A percentile compares a stretch with the other conserved stretches of the same genome.
phyloP scores from a whole-genome alignment of 805 yeast species.

The Spathaspora arborariae region DNA sequence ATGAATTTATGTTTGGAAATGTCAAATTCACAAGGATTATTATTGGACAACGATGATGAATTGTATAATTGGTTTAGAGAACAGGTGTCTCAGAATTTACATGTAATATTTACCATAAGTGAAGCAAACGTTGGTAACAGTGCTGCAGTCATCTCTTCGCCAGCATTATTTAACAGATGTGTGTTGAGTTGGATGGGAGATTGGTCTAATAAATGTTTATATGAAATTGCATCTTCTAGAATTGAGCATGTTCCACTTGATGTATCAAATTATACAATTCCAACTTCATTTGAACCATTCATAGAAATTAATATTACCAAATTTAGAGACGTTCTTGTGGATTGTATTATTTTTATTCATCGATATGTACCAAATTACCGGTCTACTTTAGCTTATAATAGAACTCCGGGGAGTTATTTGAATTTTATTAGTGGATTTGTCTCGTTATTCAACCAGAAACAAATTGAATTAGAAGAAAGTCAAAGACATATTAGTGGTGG shows the following conservation, averaged over 20 bases:
- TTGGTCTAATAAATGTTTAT: slow-evolving; percentile 57
- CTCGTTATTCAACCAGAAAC: slow-evolving; percentile 38
- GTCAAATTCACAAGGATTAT: slow-evolving; percentile 55
- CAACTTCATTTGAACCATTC: slow-evolving; percentile 18
- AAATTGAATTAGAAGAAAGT: slow-evolving; percentile 50
- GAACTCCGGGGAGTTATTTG: slow-evolving; percentile 55
- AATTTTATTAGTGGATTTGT: slow-evolving; percentile 46
- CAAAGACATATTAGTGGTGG: slow-evolving; percentile 76
- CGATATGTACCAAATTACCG: slow-evolving; percentile 13
- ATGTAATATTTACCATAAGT: slow-evolving; percentile 75
- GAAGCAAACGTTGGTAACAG: slow-evolving; percentile 28
- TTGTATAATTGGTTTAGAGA: slow-evolving; percentile 68
- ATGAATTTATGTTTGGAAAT: slow-evolving; percentile 54
- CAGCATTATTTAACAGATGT: slow-evolving; percentile 87
- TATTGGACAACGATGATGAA: slow-evolving; percentile 67
- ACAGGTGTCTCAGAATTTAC: slow-evolving; percentile 68
- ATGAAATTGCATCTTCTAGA: slow-evolving; percentile 45
- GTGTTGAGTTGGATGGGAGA: slow-evolving; percentile 86
- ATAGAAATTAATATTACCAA: slow-evolving; percentile 11
- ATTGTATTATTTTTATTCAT: slow-evolving; percentile 48
- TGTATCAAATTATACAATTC: slow-evolving; percentile 35
- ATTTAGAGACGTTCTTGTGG: slow-evolving; percentile 45
- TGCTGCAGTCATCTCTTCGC: slow-evolving; percentile 58
- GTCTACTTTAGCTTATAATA: slow-evolving; percentile 8
- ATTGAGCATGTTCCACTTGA: slow-evolving; percentile 52